phyloP scores from a whole-genome alignment of 2,329 filamentous ascomycete genomes.

The Chaetomium globosum region DNA sequence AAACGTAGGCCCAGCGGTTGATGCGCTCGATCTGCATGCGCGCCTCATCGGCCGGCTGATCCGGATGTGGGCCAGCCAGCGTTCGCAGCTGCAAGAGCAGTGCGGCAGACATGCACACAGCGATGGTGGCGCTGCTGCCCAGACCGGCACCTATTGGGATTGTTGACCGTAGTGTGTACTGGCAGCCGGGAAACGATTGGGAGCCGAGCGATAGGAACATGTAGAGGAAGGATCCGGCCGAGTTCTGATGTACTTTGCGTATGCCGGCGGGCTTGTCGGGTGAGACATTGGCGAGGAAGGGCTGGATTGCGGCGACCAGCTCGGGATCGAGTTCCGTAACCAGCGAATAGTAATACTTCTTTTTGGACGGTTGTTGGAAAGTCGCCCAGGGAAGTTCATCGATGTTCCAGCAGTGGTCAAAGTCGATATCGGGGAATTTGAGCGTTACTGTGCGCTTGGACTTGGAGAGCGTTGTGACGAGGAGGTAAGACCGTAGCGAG shows the following conservation, averaged over 20 bases:
- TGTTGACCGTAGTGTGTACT: conserved; percentile 90
- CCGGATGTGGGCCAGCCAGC: conserved; percentile 84
- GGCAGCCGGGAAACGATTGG: conserved; percentile 74
- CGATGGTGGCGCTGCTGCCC: conserved; percentile 91
- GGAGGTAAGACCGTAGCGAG: conserved; percentile 91
- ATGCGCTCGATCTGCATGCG: conserved; percentile 89
- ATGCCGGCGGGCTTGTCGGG: conserved; percentile 65
- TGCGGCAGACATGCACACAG: conserved; percentile 82
- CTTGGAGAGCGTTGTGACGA: conserved; percentile 91
- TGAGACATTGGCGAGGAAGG: conserved; percentile 74
- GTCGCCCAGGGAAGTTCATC: conserved; percentile 83
- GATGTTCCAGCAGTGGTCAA: conserved; percentile 92
- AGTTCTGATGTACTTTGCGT: conserved; percentile 81
- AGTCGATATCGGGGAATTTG: conserved; percentile 85
- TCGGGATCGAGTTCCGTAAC: conserved; percentile 83
- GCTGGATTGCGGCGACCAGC: conserved; percentile 76
- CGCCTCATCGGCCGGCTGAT: conserved; percentile 87
- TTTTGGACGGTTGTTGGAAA: conserved; percentile 80
- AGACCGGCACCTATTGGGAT: conserved; percentile 91
- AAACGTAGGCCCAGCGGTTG: conserved; percentile 96
- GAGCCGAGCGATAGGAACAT: conserved; percentile 86
- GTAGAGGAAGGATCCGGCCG: conserved; percentile 86
- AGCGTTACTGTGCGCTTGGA: conserved; percentile 85
- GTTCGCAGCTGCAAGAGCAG: conserved; percentile 86
- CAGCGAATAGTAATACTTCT: conserved; percentile 92